Base-by-base conservation (phyloP, 768 basidiomycete species). In the Pseudohyphozyma bogoriensis region DNA sequence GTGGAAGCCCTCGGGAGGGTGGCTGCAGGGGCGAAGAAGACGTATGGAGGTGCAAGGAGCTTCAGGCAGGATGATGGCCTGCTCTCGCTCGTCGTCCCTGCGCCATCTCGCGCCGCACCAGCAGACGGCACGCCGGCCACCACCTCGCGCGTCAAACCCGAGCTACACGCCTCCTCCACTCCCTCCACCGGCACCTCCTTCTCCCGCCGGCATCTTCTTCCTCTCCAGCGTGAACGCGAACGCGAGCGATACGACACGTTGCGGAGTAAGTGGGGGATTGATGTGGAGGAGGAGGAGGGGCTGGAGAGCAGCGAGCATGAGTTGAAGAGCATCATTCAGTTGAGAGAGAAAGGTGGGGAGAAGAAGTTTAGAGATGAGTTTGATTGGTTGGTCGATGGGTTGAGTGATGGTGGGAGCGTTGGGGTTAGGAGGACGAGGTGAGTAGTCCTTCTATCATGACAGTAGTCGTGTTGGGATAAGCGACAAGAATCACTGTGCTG, bases 321-420 rank as follows among this genome's bases (percentile, higher is more conserved):
- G 47, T 47, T 68, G 20, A 46, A 59, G 32, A 60, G 60, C 7
- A 40, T 56, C 1, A 66, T 55, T 2, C 26, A 59, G 51, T 35
- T 67, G 16, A 26, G 65, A n/a, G 60, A 63, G 9, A 61, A 55
- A 32, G 68, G 68, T 11, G 65, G 67, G 40, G 64, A 59, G 8
- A 55, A 55, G 31, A 20, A 60, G 51, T 69, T 66, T 56, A 51
- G 13, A 15, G 68, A 69, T 35, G 68, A 69, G 44, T 33, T 69
- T 1, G 56, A 64, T 12, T 69, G 56, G 37, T 20, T 62, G 18
- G 33, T 65, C 2, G 68, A 69, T 22, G 68, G 68, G 20, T 11
- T 69, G 24, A 22, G 36, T 31, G 46, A 51, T 1, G 59, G 59
- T 6, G 26, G 52, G 33, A 50, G 50, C 8, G 31, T 57, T 29